Conservation (phyloP, 768 basidiomycete species). For the Hemileccinum impolitum region DNA sequence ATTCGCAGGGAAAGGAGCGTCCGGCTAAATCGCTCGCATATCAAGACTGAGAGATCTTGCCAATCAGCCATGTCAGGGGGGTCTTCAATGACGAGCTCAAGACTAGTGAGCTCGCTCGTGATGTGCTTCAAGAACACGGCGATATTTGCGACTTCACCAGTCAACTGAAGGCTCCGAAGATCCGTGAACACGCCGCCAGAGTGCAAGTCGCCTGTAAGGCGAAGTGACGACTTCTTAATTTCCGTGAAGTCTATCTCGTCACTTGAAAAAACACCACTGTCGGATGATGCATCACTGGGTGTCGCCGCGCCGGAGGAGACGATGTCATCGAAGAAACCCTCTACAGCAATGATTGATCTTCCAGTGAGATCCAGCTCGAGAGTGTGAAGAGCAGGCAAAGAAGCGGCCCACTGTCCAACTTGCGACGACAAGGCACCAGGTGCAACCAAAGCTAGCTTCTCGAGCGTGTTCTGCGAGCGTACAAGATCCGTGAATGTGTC, state of each 20-base stretch:
- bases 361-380: slow-evolving; percentile 72
- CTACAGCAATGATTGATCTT: slow-evolving; percentile 64
- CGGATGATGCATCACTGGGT: slow-evolving; percentile 66
- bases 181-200: slow-evolving; percentile 55
- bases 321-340: slow-evolving; percentile 77
- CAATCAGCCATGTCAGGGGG: slow-evolving; percentile 73
- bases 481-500: slow-evolving; percentile 69
- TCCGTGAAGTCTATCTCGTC: slow-evolving; percentile 77
- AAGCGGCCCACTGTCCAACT: slow-evolving; percentile 73
- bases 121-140: slow-evolving; percentile 70
- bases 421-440: slow-evolving; percentile 70
- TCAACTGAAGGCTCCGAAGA: slow-evolving; percentile 60
- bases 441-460: slow-evolving; percentile 63
- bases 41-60: slow-evolving; percentile 63
- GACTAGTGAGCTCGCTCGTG: slow-evolving; percentile 56
- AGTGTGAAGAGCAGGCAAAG: slow-evolving; percentile 56
- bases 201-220: slow-evolving; percentile 58
- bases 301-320: slow-evolving; percentile 66
- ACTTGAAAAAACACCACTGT: slow-evolving; percentile 75
- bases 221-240: slow-evolving; percentile 65
- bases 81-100: slow-evolving; percentile 78
- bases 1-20: slow-evolving; percentile 61
- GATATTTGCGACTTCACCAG: slow-evolving; percentile 67
- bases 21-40: slow-evolving; percentile 59
- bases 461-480: slow-evolving; percentile 52